phyloP scores from a whole-genome alignment of 2,329 filamentous ascomycete species.

The Neonectria coccinea region DNA sequence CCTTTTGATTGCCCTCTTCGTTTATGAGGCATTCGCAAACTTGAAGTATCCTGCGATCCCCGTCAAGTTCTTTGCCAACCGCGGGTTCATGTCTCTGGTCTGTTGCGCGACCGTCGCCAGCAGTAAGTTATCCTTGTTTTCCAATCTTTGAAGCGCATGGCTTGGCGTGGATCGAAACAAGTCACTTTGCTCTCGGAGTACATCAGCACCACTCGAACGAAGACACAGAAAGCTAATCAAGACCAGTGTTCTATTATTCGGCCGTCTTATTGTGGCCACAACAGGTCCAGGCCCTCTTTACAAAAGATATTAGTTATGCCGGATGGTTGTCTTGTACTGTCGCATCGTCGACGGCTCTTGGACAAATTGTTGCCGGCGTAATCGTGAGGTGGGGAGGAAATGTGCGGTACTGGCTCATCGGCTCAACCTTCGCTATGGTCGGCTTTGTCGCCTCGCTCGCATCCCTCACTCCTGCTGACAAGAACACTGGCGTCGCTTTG shows the following conservation, averaged over 20 bases:
- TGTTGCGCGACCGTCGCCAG: constrained; percentile 51
- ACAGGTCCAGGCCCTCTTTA: constrained; percentile 51
- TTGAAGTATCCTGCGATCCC: constrained; percentile 53
- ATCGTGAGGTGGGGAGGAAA: constrained; percentile 52
- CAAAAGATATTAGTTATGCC: constrained; percentile 49
- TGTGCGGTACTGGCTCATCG: constrained; percentile 52
- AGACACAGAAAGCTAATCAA: too few species aligned
- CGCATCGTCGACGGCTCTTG: constrained; percentile 49
- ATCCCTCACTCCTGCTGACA: constrained; percentile 48
- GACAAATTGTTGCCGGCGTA: constrained; percentile 49
- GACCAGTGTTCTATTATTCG: constrained; percentile 26
- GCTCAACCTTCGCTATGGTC: constrained; percentile 53
- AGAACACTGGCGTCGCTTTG: constrained; percentile 49
- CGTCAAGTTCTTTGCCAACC: constrained; percentile 52
- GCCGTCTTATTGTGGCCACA: constrained; percentile 53
- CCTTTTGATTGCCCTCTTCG: constrained; percentile 51
- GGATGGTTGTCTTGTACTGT: constrained; percentile 55
- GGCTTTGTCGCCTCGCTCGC: constrained; percentile 51
- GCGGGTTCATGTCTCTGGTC: constrained; percentile 52
- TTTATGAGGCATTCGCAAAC: constrained; percentile 52
- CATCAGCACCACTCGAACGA: too few species aligned
- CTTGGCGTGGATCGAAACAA: too few species aligned
- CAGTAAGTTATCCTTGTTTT: constrained; percentile 43
- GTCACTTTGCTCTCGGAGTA: too few species aligned
- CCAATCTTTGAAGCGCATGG: background rate